Evolutionary conservation across 2,329 filamentous ascomycete species (phyloP), one percentile per base, ranked within the genome.

Genomic region (Trichoderma afroharzianum): DNA sequence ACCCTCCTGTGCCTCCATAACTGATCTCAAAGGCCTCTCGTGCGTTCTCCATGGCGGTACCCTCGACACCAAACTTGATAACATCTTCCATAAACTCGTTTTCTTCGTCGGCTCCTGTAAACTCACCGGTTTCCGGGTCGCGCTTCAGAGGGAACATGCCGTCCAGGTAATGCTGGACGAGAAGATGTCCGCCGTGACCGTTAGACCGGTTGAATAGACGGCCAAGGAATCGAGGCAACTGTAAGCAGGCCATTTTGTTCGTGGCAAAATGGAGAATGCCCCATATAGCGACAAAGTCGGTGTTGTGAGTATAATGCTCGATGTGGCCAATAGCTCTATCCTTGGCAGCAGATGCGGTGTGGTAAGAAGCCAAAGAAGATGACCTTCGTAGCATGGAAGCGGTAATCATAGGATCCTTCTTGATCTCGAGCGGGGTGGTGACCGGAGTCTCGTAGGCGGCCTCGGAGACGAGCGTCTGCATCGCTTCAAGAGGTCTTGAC

Each of bases 291-390:
- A 95, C 92, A 74, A 93, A 92, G 76, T 96, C 93, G 18, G 85
- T 87, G 9, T 86, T 87, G 77, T 95, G 92, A 3, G 90, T 91
- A 76, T 95, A 96, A 80, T 96, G 93, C 80, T 96, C 93, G 50
- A 96, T 91, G 74, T 94, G 86, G 6, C 87, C 85, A 66, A 95
- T 90, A 3, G 87, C 87, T 53, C 83, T 81, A 73, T 84, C 83
- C 6, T 84, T 80, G 9, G 83, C 79, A 2, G 82, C 78, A 1
- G 78, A 78, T 1, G 81, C 78, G 6, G 80, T 81, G 24, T 81
- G 74, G 12, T 83, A 78, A 1, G 80, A 80, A 0, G 81, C 80
- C 11, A 78, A 61, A 6, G 76, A 75, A 0, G 80, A 78, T 3
- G 77, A 72, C 26, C 79, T 76, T 8, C 76, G 76, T 12, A 73